phyloP scores from a whole-genome alignment of 495 filamentous ascomycete genomes.

The Trypethelium eluteriae region DNA sequence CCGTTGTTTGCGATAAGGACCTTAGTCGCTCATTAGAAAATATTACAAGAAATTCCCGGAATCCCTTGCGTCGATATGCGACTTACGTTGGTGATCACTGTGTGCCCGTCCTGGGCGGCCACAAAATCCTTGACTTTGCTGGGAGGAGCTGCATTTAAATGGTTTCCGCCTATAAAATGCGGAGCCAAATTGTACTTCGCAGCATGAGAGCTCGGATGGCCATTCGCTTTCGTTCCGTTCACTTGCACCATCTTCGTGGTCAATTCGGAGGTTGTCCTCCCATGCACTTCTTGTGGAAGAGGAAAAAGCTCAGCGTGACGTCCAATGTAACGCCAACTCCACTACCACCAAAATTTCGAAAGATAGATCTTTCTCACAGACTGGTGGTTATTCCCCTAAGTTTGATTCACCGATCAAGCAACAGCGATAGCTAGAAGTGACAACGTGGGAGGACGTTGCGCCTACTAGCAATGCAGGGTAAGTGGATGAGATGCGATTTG shows the following conservation, averaged over 20 bases:
- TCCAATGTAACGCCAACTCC: background rate
- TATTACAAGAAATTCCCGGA: background rate
- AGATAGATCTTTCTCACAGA: too few relatives aligned
- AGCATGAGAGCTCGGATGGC: conserved; percentile 53
- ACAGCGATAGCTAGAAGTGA: background rate
- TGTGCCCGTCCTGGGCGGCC: conserved; percentile 79
- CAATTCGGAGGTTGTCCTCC: background rate
- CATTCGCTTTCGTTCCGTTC: conserved; percentile 42
- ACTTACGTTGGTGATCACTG: conserved; percentile 91
- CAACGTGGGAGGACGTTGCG: conserved; percentile 9
- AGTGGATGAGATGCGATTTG: background rate
- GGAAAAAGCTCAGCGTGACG: background rate
- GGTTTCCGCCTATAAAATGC: conserved; percentile 95
- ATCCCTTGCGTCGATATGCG: background rate
- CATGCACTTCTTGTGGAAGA: background rate
- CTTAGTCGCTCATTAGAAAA: conserved; percentile 40
- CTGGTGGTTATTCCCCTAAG: background rate
- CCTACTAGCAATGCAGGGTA: background rate
- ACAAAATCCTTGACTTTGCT: conserved; percentile 93
- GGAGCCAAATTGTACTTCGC: conserved; percentile 71
- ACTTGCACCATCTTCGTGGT: conserved; percentile 15
- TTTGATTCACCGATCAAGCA: background rate
- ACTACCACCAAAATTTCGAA: background rate
- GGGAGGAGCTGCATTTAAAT: conserved; percentile 65
- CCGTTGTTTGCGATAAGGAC: conserved; percentile 99